Base-by-base conservation (phyloP, 1,284 basidiomycete genomes). In the Tranzscheliella williamsii region DNA sequence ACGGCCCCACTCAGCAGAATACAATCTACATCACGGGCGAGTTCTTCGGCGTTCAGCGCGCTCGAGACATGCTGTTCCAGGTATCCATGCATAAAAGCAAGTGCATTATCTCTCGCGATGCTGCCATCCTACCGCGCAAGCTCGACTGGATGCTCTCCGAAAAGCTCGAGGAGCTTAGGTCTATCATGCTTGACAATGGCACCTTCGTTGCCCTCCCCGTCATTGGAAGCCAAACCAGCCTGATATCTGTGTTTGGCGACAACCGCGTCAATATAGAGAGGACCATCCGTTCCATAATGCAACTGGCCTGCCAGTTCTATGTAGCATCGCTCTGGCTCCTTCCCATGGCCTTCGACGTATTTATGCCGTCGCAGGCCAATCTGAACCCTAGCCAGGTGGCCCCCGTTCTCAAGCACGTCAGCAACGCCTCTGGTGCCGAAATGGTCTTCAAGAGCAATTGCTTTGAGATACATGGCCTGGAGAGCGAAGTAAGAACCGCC, bases 61-160 rank as follows among this genome's bases (percentile, higher is more conserved):
- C 94, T 3, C 83, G 89, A 64, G 94, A 97, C 76, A 96, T 96
- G 91, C 81, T 98, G 8, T 87, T 87, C 76, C 89, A 92, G 76
- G 83, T 92, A 21, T 89, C 91, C 13, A 80, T 87, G 54, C 87
- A 84, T 78, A 96, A 95, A 92, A 88, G 87, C 78, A 94, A 95
- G 78, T 84, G 85, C 40, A 85, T 95, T 62, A 88, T 96, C 52
- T 93, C 92, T 16, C 83, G 92, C 57, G 92, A 97, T 75, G 91
- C 91, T 4, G 89, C 91, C 11, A 88, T 97, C 55, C 83, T 96
- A 23, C 94, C 95, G 29, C 87, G 94, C 61, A 98, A 98, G 79
- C 83, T 98, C 63, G 94, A 98, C 76, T 97, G 94, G 93, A 88
- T 98, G 84, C 86, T 97, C 47, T 88, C 88, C 16, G 91, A 98